Evolutionary conservation across 2,329 filamentous ascomycete genomes (phyloP), one percentile per base, ranked within the genome.

Genomic region (Trichoderma simmonsii): DNA sequence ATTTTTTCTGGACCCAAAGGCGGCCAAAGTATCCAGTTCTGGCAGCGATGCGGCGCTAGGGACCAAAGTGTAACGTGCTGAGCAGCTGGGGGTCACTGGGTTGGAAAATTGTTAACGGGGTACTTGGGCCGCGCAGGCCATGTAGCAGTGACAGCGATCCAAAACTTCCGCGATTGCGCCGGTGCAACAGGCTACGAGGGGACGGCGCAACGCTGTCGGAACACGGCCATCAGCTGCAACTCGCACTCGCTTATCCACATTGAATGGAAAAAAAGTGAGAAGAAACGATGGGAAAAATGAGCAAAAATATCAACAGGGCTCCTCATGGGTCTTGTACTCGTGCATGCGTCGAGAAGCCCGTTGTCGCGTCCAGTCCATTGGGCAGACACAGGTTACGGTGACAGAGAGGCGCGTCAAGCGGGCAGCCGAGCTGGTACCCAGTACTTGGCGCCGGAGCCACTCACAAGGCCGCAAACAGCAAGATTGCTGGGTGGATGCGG

Each of bases 31-130:
- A 48, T 62, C 67, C 57, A 70, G 67, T 70, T 70, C 39, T 70
- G 67, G 67, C 67, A 70, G 67, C 67, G 57, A 70, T 70, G 67
- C 67, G 67, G 67, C 67, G 67, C 67, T 70, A 70, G 57, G 57
- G 67, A 28, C 39, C 36, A 51, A 34, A 62, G 67, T 67, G 64
- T 59, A 67, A 67, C 64, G 51, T 43, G 61, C 51, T 71, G 61
- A 64, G 24, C 51, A 57, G 48, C 62, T 60, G 34, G 73, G 73
- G 66, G 74, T 77, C 56, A 68, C 74, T 64, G 39, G 60, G 54
- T 64, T 54, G 67, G 66, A 62, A 77, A 81, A 82, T 82, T 82
- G 81, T 83, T 83, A 83, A 76, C 73, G 80, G 59, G 78, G 76
- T 82, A 82, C 81, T 75, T 82, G 68, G 54, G 60, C 26, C 36